phyloP scores from a whole-genome alignment of 768 basidiomycete species.

The Nidula microcarpa region DNA sequence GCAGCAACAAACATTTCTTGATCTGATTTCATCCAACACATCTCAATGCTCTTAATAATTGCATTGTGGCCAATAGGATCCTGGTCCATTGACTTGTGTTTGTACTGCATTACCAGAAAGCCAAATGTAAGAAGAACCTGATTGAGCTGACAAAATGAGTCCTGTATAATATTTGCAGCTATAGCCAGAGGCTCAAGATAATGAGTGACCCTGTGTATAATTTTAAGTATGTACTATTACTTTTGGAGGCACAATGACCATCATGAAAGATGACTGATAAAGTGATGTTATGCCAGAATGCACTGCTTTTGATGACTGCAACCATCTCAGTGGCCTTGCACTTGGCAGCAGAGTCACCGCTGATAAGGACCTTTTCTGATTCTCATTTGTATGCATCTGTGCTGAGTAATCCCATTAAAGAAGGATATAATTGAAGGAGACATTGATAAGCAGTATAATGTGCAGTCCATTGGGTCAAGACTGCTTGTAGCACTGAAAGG shows the following conservation, averaged over 20 bases:
- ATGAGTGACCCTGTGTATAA: no score
- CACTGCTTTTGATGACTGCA: conserved; percentile 16
- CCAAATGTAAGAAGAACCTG: conserved; percentile 27
- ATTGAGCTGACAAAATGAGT: conserved; percentile 21
- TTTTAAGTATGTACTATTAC: conserved; percentile 9
- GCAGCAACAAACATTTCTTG: conserved; percentile 26
- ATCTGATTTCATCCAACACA: conserved; percentile 20
- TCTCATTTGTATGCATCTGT: conserved; percentile 9
- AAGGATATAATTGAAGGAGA: conserved; percentile 18
- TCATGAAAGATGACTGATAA: conserved; percentile 12
- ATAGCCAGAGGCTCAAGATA: conserved; percentile 26
- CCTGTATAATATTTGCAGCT: conserved; percentile 23
- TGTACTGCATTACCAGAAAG: conserved; percentile 11
- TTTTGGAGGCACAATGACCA: conserved; percentile 2
- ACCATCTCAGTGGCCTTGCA: conserved; percentile 22
- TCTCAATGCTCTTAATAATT: conserved; percentile 24
- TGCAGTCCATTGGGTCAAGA: conserved; percentile 32
- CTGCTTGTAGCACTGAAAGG: conserved; percentile 21
- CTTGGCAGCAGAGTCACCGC: conserved; percentile 17
- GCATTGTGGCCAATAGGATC: conserved; percentile 11
- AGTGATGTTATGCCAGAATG: conserved; percentile 26
- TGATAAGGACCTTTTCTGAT: conserved; percentile 10
- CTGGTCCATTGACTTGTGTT: conserved; percentile 8
- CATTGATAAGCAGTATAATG: conserved; percentile 28
- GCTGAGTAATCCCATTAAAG: conserved; percentile 13